These are phyloP conservation scores for Acacia pycnantha DNA, from an alignment of 331 rosid species.

Conservation along the genomic window DNA sequence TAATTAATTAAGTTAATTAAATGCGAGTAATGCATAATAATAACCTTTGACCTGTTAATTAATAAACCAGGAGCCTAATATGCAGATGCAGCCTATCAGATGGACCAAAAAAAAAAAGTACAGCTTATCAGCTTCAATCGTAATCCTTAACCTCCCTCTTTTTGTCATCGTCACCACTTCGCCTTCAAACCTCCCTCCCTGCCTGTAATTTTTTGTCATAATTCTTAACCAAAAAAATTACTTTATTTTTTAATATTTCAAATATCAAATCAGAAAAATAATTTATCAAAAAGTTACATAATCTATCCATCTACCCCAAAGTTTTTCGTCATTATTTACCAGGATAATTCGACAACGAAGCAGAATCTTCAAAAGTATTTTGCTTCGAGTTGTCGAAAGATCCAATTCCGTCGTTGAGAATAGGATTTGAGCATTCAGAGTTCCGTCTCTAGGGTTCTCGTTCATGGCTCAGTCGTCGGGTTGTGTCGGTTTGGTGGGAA, in stretches of 20 bases:
- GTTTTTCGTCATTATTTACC: background rate
- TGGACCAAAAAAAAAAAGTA: background rate
- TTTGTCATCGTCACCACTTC: background rate
- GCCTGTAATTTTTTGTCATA: background rate
- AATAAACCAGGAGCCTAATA: background rate
- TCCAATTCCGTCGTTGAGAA: slow-evolving; percentile 15
- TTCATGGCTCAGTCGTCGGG: slow-evolving; percentile 72
- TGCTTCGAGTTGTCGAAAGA: slow-evolving; percentile 22
- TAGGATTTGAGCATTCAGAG: slow-evolving; percentile 15
- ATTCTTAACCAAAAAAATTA: background rate
- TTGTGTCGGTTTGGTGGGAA: slow-evolving; percentile 70
- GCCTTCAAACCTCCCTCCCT: slow-evolving; percentile 13
- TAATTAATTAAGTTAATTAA: background rate
- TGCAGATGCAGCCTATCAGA: background rate
- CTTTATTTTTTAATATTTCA: background rate
- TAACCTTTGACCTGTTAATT: background rate
- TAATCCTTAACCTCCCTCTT: too few relatives aligned
- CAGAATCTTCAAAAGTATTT: background rate
- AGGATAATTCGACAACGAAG: background rate
- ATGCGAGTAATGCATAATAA: background rate
- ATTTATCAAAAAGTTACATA: background rate
- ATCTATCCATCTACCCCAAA: background rate
- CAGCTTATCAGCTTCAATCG: background rate
- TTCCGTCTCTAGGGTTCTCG: slow-evolving; percentile 43
- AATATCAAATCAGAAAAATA: background rate